phyloP scores from a whole-genome alignment of 352 stramenopile genomes.

The Pythium volutum region DNA sequence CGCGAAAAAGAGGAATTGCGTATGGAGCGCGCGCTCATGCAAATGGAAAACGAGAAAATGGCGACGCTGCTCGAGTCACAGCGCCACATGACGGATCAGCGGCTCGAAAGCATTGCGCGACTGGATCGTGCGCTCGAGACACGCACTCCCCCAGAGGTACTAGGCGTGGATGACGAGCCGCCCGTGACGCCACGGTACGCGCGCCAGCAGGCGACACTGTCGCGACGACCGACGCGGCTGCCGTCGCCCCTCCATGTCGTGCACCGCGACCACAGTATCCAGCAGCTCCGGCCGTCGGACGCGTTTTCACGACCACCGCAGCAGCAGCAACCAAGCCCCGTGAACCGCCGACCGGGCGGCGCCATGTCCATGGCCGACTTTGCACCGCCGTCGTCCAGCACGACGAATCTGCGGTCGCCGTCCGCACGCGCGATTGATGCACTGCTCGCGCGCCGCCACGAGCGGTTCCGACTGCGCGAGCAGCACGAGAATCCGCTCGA shows the following conservation, averaged over 20 bases:
- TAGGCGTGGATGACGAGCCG: neutral
- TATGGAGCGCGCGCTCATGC: slow-evolving; percentile 54
- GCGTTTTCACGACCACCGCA: neutral
- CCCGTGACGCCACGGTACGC: neutral
- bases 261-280: slow-evolving; percentile 17
- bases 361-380: slow-evolving; percentile 75
- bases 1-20: slow-evolving; percentile 74
- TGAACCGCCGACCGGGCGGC: slow-evolving; percentile 32
- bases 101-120: slow-evolving; percentile 30
- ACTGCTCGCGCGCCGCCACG: slow-evolving; percentile 41
- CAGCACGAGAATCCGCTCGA: slow-evolving; percentile 43
- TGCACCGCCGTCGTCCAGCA: slow-evolving; percentile 21
- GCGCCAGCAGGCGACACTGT: neutral
- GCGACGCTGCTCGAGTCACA: slow-evolving; percentile 57
- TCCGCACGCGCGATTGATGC: slow-evolving; percentile 29
- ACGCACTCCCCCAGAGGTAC: neutral
- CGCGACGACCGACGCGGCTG: slow-evolving; percentile 1
- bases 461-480: slow-evolving; percentile 29
- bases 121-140: slow-evolving; percentile 17
- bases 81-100: slow-evolving; percentile 52
- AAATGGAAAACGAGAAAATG: slow-evolving; percentile 79
- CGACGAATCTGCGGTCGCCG: slow-evolving; percentile 23
- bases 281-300: slow-evolving; percentile 18
- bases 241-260: slow-evolving; percentile 17
- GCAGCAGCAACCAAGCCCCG: slow-evolving; percentile 4